Conservation (phyloP, 768 basidiomycete genomes). For the Suillus bovinus region DNA sequence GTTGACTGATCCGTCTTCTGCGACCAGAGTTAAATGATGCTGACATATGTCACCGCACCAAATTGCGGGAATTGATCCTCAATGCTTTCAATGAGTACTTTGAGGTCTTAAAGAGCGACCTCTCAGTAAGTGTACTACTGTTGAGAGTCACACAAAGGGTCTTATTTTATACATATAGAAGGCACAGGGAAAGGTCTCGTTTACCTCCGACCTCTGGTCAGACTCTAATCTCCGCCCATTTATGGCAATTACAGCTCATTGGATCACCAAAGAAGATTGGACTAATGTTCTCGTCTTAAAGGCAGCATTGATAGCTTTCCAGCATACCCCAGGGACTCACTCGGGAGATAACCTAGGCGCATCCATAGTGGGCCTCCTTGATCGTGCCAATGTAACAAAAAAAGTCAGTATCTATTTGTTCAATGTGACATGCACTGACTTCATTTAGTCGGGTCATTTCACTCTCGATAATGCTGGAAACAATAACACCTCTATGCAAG, state of each 20-base stretch:
- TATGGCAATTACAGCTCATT: slow-evolving; percentile 38
- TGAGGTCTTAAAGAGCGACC: too few relatives aligned
- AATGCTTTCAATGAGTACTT: too few relatives aligned
- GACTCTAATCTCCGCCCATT: slow-evolving; percentile 23
- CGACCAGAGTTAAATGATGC: too few relatives aligned
- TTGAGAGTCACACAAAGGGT: not conserved
- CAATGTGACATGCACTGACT: too few relatives aligned
- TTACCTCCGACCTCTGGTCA: slow-evolving; percentile 39
- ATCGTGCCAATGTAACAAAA: not conserved
- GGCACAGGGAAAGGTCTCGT: slow-evolving; percentile 15
- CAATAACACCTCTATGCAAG: slow-evolving; percentile 17
- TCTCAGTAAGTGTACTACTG: not conserved
- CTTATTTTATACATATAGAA: slow-evolving; percentile 4
- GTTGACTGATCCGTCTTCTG: too few relatives aligned
- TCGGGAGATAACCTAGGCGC: slow-evolving; percentile 7
- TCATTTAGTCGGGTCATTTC: not conserved
- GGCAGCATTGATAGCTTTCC: slow-evolving; percentile 19
- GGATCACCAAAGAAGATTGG: slow-evolving; percentile 4
- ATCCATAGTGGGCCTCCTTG: not conserved
- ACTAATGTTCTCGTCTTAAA: not conserved
- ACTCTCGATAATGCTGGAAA: slow-evolving; percentile 18
- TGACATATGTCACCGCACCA: too few relatives aligned
- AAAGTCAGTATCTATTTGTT: not conserved
- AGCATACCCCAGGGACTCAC: slow-evolving; percentile 15
- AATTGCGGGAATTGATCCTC: too few relatives aligned